These are phyloP conservation scores for Citrus reticulata DNA, from an alignment of 345 rosid species.

Conservation along the genomic window DNA sequence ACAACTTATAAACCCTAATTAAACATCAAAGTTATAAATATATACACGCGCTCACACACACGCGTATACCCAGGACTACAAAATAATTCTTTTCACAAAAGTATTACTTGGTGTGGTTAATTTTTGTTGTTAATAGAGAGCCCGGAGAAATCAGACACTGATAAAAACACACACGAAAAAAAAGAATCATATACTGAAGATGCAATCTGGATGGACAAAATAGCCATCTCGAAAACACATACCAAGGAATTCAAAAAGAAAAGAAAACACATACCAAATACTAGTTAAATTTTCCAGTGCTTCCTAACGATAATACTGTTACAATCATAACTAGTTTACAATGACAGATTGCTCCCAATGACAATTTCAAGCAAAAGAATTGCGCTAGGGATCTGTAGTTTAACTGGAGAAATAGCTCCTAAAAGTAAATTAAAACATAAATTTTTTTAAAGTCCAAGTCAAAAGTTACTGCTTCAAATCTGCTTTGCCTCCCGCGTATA, in stretches of 20 bases:
- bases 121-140: too few species aligned
- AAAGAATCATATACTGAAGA: background rate
- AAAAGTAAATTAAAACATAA: background rate
- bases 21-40: too few species aligned
- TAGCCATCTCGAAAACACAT: background rate
- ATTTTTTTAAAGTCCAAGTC: background rate
- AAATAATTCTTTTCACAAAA: background rate
- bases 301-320: background rate
- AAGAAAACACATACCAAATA: background rate
- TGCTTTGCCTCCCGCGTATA: constrained; percentile 7
- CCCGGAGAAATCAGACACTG: too few species aligned
- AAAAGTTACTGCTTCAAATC: constrained; percentile 20
- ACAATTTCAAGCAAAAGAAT: background rate
- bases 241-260: background rate
- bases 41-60: too few species aligned
- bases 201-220: background rate
- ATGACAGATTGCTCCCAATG: background rate
- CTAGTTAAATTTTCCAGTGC: too few species aligned
- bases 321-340: background rate
- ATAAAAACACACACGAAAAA: accelerated
- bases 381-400: background rate
- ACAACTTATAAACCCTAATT: too few species aligned
- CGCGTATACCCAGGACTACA: too few species aligned
- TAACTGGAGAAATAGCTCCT: background rate
- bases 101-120: too few species aligned